Evolutionary conservation across 805 yeast genomes (phyloP).

Genomic region (Suhomyces sp.): DNA sequence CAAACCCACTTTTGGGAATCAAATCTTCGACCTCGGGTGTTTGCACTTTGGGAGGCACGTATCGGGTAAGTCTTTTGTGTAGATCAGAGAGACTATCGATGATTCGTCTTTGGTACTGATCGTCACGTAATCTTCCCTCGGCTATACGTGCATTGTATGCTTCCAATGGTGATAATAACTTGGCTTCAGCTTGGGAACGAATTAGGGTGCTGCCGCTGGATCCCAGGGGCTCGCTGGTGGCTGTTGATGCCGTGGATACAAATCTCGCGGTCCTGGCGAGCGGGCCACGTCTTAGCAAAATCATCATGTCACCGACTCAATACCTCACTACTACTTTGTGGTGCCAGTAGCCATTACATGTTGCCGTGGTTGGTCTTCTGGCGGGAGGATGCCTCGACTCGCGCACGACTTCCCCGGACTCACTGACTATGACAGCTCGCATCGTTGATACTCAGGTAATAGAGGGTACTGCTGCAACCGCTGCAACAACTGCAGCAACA

Average conservation of each 20-base stretch:
- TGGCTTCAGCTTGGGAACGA: not conserved
- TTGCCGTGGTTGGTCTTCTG: not conserved
- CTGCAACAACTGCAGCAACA: not conserved
- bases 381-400: not conserved
- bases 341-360: not conserved
- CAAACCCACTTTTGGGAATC: slow-evolving; percentile 47
- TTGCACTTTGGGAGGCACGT: slow-evolving; percentile 59
- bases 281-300: not conserved
- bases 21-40: slow-evolving; percentile 52
- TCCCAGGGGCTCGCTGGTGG: not conserved
- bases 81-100: slow-evolving; percentile 59
- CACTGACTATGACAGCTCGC: not conserved
- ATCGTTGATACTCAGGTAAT: not conserved
- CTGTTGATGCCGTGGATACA: not conserved
- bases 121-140: slow-evolving; percentile 59
- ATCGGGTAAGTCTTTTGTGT: slow-evolving; percentile 51
- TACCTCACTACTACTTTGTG: not conserved
- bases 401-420: slow-evolving; percentile 2
- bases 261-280: not conserved
- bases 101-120: slow-evolving; percentile 75
- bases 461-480: not conserved
- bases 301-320: not conserved
- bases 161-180: slow-evolving; percentile 40
- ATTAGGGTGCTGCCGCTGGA: not conserved
- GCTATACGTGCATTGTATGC: slow-evolving; percentile 50